Base-by-base conservation (phyloP, 1,139 yeast genomes). In the Pichiaceae sp. region DNA sequence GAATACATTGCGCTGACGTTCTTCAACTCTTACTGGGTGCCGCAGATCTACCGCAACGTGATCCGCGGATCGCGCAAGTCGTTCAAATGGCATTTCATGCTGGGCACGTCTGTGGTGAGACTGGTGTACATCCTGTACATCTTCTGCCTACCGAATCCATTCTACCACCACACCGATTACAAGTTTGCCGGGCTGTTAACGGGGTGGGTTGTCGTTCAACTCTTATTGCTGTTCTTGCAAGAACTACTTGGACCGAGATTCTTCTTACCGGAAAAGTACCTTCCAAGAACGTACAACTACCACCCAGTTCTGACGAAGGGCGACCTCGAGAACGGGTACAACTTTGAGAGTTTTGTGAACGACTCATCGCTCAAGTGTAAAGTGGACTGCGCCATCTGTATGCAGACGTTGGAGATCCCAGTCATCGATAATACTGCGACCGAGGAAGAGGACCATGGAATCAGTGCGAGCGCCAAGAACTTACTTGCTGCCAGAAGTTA, bases 361-460 rank as follows among this genome's bases (percentile, higher is more conserved):
- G 37, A 44, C n/a, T 31, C 45, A 4, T 36, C 43, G 9, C 42
- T 47, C 24, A 54, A 52, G 51, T 64, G 56, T 51, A 52, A 52
- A 43, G 64, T 65, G 39, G 93, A 82, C 45, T 89, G 97, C 64
- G 85, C 95, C 9, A 86, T 89, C 43, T 89, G 96, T 62, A 87
- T 87, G 96, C 74, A 70, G 42, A 73, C 75, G 15, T 72, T 85
- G 18, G 75, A 77, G 32, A 56, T 84, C 32, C 84, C 85, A 3
- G 65, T 82, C 2, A 52, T 67, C 27, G 63, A 64, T 33, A 37
- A 40, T n/a, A 17, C 26, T 17, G 28, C 8, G 25, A 21, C 11
- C 14, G 15, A 25, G 7, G 28, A 14, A 8, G 15, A 42, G 19
- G 49, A 49, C 30, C 38, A 20, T 17, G 35, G 1, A 33, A 31